Evolutionary conservation across 257 asterid species (phyloP).

Genomic region (Solanum paucissectum): DNA sequence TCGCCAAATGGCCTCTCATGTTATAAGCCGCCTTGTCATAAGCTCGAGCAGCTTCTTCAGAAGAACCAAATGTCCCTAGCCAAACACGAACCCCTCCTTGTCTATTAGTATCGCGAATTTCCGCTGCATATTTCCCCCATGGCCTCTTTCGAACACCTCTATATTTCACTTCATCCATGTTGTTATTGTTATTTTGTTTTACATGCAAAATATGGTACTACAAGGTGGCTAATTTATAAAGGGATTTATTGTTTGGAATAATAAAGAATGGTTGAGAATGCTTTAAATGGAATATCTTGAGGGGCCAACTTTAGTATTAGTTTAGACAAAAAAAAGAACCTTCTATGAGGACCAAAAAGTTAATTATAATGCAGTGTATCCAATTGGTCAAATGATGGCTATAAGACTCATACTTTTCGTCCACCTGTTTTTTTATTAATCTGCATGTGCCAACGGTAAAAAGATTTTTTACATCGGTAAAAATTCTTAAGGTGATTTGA

Average conservation of each 20-base stretch:
- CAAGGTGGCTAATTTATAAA: slow-evolving; percentile 14
- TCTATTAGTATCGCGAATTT: slow-evolving; percentile 49
- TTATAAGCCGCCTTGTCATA: slow-evolving; percentile 60
- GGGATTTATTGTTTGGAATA: not conserved
- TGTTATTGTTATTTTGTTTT: not conserved
- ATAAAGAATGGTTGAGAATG: not conserved
- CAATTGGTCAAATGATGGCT: slow-evolving; percentile 5
- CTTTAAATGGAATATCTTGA: slow-evolving; percentile 23
- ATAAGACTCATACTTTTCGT: not conserved
- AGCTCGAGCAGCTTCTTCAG: slow-evolving; percentile 71
- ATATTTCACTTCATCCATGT: slow-evolving; percentile 35
- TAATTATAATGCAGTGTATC: not conserved
- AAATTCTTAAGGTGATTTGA: not conserved
- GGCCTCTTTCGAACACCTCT: slow-evolving; percentile 77
- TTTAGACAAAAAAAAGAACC: slow-evolving; percentile 19
- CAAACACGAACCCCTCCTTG: slow-evolving; percentile 72
- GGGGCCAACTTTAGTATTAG: slow-evolving; percentile 1
- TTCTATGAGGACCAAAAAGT: slow-evolving; percentile 25
- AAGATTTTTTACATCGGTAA: rapidly evolving
- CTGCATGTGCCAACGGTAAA: not conserved
- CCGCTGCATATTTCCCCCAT: slow-evolving; percentile 91
- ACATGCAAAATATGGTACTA: not conserved
- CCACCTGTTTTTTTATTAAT: not conserved
- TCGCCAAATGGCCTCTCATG: slow-evolving; percentile 65
- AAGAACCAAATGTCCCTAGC: slow-evolving; percentile 65